These are phyloP conservation scores for Trichoderma koningiopsis DNA, from an alignment of 2,329 filamentous ascomycete species.

Conservation along the genomic window DNA sequence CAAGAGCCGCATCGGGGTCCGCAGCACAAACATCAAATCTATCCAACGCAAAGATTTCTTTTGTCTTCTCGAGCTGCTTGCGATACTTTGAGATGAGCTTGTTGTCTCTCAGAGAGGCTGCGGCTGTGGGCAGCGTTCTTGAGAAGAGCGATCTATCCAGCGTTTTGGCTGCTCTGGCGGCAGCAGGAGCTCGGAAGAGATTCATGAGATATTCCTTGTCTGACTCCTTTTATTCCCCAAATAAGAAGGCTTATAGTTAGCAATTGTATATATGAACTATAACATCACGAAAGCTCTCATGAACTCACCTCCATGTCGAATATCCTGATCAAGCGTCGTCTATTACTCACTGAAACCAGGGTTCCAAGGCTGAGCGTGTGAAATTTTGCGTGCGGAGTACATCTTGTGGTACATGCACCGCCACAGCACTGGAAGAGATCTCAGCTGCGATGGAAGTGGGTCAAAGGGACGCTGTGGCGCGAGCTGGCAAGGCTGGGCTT, in stretches of 20 bases:
- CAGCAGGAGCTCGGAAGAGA: constrained; percentile 73
- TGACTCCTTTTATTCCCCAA: constrained; percentile 33
- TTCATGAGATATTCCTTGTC: constrained; percentile 53
- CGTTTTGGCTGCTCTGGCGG: constrained; percentile 72
- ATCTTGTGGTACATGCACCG: constrained; percentile 32
- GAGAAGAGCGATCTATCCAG: constrained; percentile 85
- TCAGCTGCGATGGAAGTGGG: neutral
- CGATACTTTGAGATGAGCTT: constrained; percentile 74
- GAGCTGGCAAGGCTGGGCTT: constrained; percentile 20
- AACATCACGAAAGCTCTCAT: neutral
- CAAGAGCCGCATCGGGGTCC: constrained; percentile 60
- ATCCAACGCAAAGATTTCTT: constrained; percentile 66
- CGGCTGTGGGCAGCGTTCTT: constrained; percentile 73
- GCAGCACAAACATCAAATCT: constrained; percentile 64
- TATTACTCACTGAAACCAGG: constrained; percentile 25
- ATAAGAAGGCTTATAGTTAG: neutral
- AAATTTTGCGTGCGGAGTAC: constrained; percentile 36
- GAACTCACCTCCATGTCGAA: constrained; percentile 40
- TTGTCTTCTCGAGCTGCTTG: constrained; percentile 63
- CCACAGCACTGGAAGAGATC: constrained; percentile 28
- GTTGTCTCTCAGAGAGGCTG: constrained; percentile 74
- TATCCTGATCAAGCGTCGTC: constrained; percentile 30
- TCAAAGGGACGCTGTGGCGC: constrained; percentile 15
- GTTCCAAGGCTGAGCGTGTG: constrained; percentile 36
- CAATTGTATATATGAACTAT: too few species aligned